phyloP scores from a whole-genome alignment of 2,329 filamentous ascomycete genomes.

The Pseudogymnoascus sp. region DNA sequence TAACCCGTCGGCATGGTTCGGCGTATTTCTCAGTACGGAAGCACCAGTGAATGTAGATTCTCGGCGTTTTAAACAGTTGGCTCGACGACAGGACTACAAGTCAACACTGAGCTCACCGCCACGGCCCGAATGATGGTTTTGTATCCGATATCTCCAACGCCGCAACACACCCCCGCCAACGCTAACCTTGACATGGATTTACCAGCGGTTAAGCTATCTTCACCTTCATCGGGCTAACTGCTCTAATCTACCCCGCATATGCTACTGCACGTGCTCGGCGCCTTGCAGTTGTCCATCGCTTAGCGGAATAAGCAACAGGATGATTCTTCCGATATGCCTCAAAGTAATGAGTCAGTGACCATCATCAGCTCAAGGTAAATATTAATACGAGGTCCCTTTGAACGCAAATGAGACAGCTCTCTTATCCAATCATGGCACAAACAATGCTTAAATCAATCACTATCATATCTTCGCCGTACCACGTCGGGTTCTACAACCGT shows the following conservation, averaged over 20 bases:
- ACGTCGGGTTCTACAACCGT: slow-evolving; percentile 30
- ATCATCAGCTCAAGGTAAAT: background rate
- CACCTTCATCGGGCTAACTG: background rate
- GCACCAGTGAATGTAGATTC: background rate
- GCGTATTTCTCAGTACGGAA: background rate
- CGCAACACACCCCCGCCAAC: background rate
- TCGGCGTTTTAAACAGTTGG: background rate
- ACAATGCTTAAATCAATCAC: slow-evolving; percentile 22
- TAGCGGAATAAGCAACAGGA: background rate
- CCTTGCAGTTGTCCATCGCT: background rate
- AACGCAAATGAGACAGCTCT: background rate
- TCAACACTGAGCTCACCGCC: background rate
- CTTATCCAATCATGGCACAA: background rate
- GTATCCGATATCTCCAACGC: background rate
- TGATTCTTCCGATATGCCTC: background rate
- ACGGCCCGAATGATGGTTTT: background rate
- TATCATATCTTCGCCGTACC: slow-evolving; percentile 33
- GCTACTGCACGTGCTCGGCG: background rate
- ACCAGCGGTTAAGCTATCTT: background rate
- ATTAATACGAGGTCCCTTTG: background rate
- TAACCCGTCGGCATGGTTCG: background rate
- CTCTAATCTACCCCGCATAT: background rate
- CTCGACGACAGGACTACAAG: background rate
- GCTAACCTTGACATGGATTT: background rate
- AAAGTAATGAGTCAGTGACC: background rate